Conservation (phyloP, 176 grass and related monocot genomes). For the Carex myosuroides region DNA sequence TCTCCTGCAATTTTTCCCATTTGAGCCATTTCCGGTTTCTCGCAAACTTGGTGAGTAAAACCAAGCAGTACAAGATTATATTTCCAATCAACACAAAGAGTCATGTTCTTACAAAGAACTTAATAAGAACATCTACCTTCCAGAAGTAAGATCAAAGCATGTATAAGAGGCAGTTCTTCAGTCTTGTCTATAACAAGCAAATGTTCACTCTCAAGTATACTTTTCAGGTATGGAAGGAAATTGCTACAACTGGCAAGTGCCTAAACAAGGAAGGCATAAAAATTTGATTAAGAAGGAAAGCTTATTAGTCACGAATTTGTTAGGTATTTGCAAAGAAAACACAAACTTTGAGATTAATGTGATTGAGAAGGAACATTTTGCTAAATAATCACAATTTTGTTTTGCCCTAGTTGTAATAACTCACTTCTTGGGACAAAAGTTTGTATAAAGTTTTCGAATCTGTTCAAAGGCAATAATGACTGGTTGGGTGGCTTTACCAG, state of each 20-base stretch:
- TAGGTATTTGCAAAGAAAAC: not conserved
- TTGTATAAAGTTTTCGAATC: not conserved
- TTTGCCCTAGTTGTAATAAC: not conserved
- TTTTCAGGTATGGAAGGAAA: conserved; percentile 57
- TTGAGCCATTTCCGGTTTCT: not conserved
- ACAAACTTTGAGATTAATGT: not conserved
- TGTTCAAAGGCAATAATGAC: not conserved
- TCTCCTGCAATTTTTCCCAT: not conserved
- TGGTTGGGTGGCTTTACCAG: not conserved
- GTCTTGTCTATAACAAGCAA: conserved; percentile 36
- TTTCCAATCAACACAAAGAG: not conserved
- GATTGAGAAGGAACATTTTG: not conserved
- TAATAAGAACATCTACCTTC: conserved; percentile 46
- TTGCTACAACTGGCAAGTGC: conserved; percentile 72
- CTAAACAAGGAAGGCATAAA: conserved; percentile 29
- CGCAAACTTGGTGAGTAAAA: not conserved
- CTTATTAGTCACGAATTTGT: not conserved
- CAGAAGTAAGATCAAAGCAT: conserved; percentile 57
- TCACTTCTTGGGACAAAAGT: not conserved
- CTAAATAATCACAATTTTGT: not conserved
- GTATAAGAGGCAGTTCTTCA: conserved; percentile 62
- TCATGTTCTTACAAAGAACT: not conserved
- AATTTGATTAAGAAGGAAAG: conserved; percentile 9
- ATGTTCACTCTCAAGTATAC: conserved; percentile 32
- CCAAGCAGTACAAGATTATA: not conserved